Base-by-base conservation (phyloP, 257 asterid species). In the Plantago elongata region DNA sequence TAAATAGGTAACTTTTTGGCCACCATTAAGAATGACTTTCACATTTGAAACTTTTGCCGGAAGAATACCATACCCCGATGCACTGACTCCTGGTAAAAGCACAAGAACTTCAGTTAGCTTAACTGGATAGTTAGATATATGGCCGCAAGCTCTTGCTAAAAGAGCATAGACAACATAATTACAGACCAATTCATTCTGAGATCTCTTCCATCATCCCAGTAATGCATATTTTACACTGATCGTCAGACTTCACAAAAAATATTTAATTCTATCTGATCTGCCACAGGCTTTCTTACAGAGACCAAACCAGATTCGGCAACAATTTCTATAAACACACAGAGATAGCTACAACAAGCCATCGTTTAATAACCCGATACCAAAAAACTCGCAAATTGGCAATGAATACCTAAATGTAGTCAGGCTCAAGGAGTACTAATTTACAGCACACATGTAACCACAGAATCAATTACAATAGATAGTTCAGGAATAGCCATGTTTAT, bases 21-120 rank as follows among this genome's bases (percentile, higher is more conserved):
- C 97, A 17, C 96, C 95, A 72, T 92, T 86, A 55, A 92, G 95
- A 60, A 84, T 71, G 76, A 86, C 78, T 74, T 81, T 86, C 69
- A 86, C 84, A 67, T 84, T 79, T 57, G 96, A 76, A 57, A 68
- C 61, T 74, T 86, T 86, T n/a, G 94, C 78, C 13, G 93, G 93
- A 18, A 84, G 92, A 34, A 34, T 1, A 71, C 83, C 85, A 70
- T 77, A 80, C 67, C 95, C 98, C 17, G 79, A 59, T 46, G 88
- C 47, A 65, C 88, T 83, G 73, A 72, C 63, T 54, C 96, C 97
- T 89, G 65, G n/a, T 34, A 72, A 61, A 58, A 65, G 50, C 54
- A 4, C 15, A 14, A 51, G 44, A 59, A 47, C 40, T 16, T 37
- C 61, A 63, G 52, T 74, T 52, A 75, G 68, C 27, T 11, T 58